Evolutionary conservation across 1,284 basidiomycete genomes (phyloP), one percentile per base, ranked within the genome.

Genomic region (Phellopilus nigrolimitatus): DNA sequence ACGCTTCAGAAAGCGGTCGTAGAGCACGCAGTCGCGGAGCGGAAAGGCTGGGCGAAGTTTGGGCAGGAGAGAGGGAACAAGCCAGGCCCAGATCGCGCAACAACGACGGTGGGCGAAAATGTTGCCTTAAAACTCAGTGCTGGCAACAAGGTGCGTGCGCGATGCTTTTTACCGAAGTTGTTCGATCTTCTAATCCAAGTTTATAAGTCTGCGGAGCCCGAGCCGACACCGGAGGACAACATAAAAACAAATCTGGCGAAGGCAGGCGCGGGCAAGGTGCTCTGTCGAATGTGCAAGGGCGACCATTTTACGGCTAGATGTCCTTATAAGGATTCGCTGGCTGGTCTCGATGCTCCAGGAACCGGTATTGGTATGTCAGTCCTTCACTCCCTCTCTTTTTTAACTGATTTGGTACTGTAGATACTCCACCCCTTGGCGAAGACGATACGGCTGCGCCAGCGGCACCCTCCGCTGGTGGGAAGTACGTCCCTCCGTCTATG

Each of bases 261-360:
- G 55, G 76, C 79, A 1, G 93, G 91, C 61, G 81, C 78, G 13
- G 93, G 93, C 67, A 92, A 93, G 64, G 91, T 99, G 57, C 74
- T 81, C 47, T 99, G 95, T 78, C 83, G 97, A 61, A 72, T 97
- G 54, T 99, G 97, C 74, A 93, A 95, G 68, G 95, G 95, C 52
- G 90, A 90, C 60, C 97, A 99, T 73, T 99, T 95, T 70, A 99
- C 97, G 9, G 89, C 94, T 56, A 94, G 95, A 69, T 99, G 97
- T 79, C 97, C 97, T 9, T 97, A 97, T 80, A 97, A 94, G 71
- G 95, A 98, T 61, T 90, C 91, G 17, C 81, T 92, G 9, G 81
- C 88, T 17, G 91, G 88, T 9, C 76, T 92, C 47, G 87, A 90
- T 45, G 76, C 71, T 19, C 67, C 74, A 3, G 79, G 80, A 10